Evolutionary conservation across 768 basidiomycete species (phyloP), one percentile per base, ranked within the genome.

Genomic region (Paxillus rubicundulus): DNA sequence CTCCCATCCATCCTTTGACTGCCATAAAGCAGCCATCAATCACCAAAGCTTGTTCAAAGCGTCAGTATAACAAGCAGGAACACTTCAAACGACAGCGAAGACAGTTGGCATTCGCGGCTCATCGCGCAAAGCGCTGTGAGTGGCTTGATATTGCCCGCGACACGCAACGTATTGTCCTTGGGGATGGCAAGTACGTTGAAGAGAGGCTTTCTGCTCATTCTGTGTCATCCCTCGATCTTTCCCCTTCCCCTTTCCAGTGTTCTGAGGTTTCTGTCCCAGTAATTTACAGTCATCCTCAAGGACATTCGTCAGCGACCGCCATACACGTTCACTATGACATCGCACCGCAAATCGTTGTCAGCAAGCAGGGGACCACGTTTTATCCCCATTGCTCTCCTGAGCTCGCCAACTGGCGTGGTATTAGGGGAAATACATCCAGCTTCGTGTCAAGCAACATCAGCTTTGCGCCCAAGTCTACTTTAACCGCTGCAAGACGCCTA

Each of bases 141-240:
- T 73, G 73, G 72, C 63, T 63, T 16, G 56, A 61, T 41, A 68
- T 62, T 1, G 74, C 74, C 21, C 52, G 42, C 36, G 74, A 74
- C 54, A 75, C 74, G 5, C 66, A 67, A 42, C 56, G 56, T 45
- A 71, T 75, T 45, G 64, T 74, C 49, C 63, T 72, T 50, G 74
- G 72, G 16, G 67, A 74, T 63, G 74, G 74, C 57, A 64, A 72
- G 67, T 75, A 75, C 64, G 60, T 64, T 49, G 65, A 70, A 56
- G 69, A 69, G 53, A 57, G 42, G 41, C 44, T 53, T 18, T 45
- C 56, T n/a, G 44, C 54, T 39, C 43, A 49, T 43, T 32, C 52
- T 40, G 20, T 46, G 32, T 46, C 46, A 4, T 47, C 37, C 27
- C 34, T 53, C 30, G 30, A 30, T n/a, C 40, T 46, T 33, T 33